Base-by-base conservation (phyloP, 2,329 filamentous ascomycete species). In the Fusarium succisae region DNA sequence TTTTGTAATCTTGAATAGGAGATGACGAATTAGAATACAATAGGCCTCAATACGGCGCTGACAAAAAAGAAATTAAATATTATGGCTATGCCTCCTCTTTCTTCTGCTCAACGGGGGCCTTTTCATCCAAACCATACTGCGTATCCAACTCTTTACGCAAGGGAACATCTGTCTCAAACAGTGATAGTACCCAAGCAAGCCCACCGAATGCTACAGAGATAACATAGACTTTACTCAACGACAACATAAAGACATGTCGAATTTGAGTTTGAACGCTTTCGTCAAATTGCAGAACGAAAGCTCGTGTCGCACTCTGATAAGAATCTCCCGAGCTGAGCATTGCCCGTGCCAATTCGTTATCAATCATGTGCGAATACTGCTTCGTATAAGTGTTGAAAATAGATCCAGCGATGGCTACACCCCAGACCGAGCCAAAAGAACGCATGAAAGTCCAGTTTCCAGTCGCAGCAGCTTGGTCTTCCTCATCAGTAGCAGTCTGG, bases 361-460 rank as follows among this genome's bases (percentile, higher is more conserved):
- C 66, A 17, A 81, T 72, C 30, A 66, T 61, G 39, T 76, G 41
- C 3, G 75, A 77, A 24, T 74, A 77, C 47, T 50, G 57, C n/a
- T 72, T 70, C 11, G 69, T 73, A 17, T 75, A 77, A 1, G 77
- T 76, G 58, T 82, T 81, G 74, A 87, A 86, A n/a, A 86, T 80
- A 2, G 80, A 76, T 0, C 82, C 82, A 0, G 84, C 83, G 10
- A 89, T 82, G 0, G 85, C 81, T 3, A 87, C 82, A 8, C 86
- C 86, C 74, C 87, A 83, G 7, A 86, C 81, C 12, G 79, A 72
- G 0, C 86, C 87, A 12, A 88, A 82, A 8, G 78, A 81, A 10
- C 86, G 82, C 43, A 85, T 80, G 62, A 87, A 88, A 0, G 77
- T 75, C 79, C 82, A 86, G 26, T 82, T 83, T 0, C 80, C 80